Evolutionary conservation across 768 basidiomycete species (phyloP), one percentile per base, ranked within the genome.

Genomic region (Leccinum uliginosum): DNA sequence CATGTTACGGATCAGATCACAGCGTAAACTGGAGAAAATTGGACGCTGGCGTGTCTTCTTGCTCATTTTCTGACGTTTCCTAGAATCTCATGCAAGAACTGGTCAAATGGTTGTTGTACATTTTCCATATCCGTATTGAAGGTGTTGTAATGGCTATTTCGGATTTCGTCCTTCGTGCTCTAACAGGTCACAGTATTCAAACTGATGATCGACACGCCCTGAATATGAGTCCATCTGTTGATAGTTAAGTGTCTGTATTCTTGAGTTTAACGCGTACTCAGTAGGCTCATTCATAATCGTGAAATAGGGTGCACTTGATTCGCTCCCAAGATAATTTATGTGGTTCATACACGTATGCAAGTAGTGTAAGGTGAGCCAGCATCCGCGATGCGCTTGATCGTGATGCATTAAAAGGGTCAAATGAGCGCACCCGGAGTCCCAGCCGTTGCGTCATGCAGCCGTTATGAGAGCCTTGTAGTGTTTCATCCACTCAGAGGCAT

Each of bases 381-480:
- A 46, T 43, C 40, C 11, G n/a, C 40, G 40, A 43, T 43, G 34
- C n/a, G 38, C 14, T 29, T 30, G n/a, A 59, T 48, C 21, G n/a
- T 23, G 21, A 24, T 29, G 47, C n/a, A 23, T 30, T 23, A 7
- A 50, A 53, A 44, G 24, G 50, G 57, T 14, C 35, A 54, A 55
- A 26, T 8, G 24, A 56, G 53, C 60, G 51, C 32, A 54, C 57
- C 53, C 52, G n/a, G n/a, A n/a, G n/a, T 56, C 54, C 9, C 47
- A 50, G 27, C 49, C 34, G 54, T 30, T 15, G 12, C 71, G 19
- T 70, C 57, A 71, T 24, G 47, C 51, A 17, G 67, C 53, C 44
- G 66, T 59, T 47, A 78, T 54, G 21, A 72, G 59, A 47, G 75
- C 69, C 57, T 78, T 78, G 55, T 76, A 78, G 55, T 76, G 70